These are phyloP conservation scores for Akebia trifoliata DNA, from an alignment of 164 flowering plant species.

Conservation along the genomic window DNA sequence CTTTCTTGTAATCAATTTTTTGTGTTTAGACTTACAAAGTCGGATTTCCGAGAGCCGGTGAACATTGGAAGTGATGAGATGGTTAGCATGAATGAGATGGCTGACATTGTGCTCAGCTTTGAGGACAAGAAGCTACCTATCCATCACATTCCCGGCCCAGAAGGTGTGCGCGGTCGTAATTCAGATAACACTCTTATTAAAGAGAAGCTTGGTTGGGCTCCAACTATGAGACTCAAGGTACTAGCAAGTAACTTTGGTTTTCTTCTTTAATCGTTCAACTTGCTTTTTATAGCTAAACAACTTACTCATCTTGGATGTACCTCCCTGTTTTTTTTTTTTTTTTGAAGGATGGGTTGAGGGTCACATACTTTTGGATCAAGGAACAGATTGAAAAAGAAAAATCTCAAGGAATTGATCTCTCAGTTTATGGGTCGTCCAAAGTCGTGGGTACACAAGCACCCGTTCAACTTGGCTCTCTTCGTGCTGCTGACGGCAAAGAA, in stretches of 20 bases:
- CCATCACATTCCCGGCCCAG: constrained; percentile 96
- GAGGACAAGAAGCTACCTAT: constrained; percentile 80
- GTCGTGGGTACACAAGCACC: constrained; percentile 99
- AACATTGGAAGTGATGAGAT: constrained; percentile 97
- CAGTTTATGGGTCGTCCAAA: constrained; percentile 84
- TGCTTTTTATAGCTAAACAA: neutral
- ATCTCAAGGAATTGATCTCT: constrained; percentile 53
- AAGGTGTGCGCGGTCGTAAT: constrained; percentile 93
- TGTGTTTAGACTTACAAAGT: constrained; percentile 71
- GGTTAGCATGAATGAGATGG: constrained; percentile 99
- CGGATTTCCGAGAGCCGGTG: constrained; percentile 93
- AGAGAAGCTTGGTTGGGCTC: constrained; percentile 98
- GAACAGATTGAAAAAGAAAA: constrained; percentile 93
- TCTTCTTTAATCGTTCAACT: neutral
- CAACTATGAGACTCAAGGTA: constrained; percentile 91
- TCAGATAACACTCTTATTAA: constrained; percentile 93
- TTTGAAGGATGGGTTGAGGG: constrained; percentile 80
- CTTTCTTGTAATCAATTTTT: too few species aligned
- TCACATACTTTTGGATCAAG: constrained; percentile 95
- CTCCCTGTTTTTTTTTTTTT: constrained; percentile 7
- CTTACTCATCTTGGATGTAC: too few species aligned
- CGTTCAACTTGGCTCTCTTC: constrained; percentile 91
- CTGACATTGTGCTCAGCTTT: constrained; percentile 89
- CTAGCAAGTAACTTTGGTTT: neutral
- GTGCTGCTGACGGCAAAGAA: constrained; percentile 97